A percentile compares a stretch with the other conserved stretches of the same genome.
Evolutionary conservation across 805 yeast genomes (phyloP).

Genomic region (Scheffersomyces stipitis): DNA sequence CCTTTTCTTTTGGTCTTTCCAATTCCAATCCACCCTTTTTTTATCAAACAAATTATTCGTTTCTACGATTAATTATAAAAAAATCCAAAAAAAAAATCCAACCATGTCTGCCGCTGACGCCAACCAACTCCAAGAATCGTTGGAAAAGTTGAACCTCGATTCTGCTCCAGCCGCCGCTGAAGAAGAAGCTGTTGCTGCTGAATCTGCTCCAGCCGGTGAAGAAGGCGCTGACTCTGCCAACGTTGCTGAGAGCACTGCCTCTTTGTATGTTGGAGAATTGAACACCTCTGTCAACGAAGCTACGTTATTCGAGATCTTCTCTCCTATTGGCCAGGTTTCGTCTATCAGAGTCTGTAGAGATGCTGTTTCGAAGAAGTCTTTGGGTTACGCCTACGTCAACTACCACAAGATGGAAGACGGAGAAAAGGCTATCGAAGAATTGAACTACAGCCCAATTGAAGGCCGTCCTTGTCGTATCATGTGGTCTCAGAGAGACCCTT

Average conservation of each 20-base stretch:
- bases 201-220: slow-evolving; percentile 24
- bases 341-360: slow-evolving; percentile 99
- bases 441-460: slow-evolving; percentile 90
- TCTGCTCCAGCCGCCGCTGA: slow-evolving; percentile 30
- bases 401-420: slow-evolving; percentile 88
- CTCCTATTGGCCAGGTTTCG: slow-evolving; percentile 91
- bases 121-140: slow-evolving; percentile 45
- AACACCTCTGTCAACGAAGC: slow-evolving; percentile 94
- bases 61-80: too few species aligned
- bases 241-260: slow-evolving; percentile 65
- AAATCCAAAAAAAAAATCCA: slow-evolving; percentile 13
- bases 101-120: slow-evolving; percentile 39
- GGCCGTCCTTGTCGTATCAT: slow-evolving; percentile 98
- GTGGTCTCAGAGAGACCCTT: slow-evolving; percentile 99
- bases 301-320: slow-evolving; percentile 88
- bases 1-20: too few species aligned
- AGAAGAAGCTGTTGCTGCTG: slow-evolving; percentile 20
- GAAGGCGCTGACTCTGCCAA: slow-evolving; percentile 30
- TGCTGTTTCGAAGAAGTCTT: slow-evolving; percentile 92
- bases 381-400: slow-evolving; percentile 98
- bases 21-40: too few species aligned
- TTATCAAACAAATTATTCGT: too few species aligned
- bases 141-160: slow-evolving; percentile 48
- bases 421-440: slow-evolving; percentile 89
- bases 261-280: slow-evolving; percentile 96